A percentile compares a stretch with the other conserved stretches of the same genome.
These are phyloP conservation scores for Selaginella moellendorffii DNA, from an alignment of 75 land plant species.

Conservation along the genomic window DNA sequence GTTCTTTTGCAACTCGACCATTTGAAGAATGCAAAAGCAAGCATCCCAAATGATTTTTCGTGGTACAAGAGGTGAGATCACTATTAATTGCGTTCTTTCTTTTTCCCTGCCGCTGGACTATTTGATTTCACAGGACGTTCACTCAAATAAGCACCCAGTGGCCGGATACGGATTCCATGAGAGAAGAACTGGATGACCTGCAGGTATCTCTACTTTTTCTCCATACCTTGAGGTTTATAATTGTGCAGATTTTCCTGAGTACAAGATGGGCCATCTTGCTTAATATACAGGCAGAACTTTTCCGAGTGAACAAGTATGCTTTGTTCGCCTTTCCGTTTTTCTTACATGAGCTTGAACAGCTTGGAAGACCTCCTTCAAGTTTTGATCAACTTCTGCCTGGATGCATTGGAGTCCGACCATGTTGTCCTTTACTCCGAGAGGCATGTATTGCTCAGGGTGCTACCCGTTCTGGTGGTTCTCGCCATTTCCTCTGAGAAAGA, in stretches of 20 bases:
- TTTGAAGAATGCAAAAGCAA: slow-evolving; percentile 98
- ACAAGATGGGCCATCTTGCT: slow-evolving; percentile 95
- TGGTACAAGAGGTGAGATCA: slow-evolving; percentile 90
- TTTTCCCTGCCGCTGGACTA: background rate
- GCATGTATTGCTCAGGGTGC: slow-evolving; percentile 72
- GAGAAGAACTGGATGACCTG: slow-evolving; percentile 92
- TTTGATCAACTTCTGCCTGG: slow-evolving; percentile 82
- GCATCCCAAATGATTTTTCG: slow-evolving; percentile 98
- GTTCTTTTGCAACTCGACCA: slow-evolving; percentile 91
- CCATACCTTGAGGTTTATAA: background rate
- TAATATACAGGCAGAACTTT: slow-evolving; percentile 91
- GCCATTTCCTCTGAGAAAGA: slow-evolving; percentile 96
- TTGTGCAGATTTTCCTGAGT: slow-evolving; percentile 82
- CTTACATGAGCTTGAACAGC: slow-evolving; percentile 27
- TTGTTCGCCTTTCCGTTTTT: background rate
- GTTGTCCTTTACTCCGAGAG: slow-evolving; percentile 82
- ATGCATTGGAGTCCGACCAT: slow-evolving; percentile 76
- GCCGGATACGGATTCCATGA: slow-evolving; percentile 97
- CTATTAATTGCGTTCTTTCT: background rate
- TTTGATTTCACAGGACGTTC: slow-evolving; percentile 56
- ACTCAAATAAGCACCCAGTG: slow-evolving; percentile 95
- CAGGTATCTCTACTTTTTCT: slow-evolving; percentile 41
- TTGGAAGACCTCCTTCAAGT: slow-evolving; percentile 96
- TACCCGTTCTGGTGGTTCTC: slow-evolving; percentile 93
- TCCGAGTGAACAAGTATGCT: slow-evolving; percentile 57